Conservation (phyloP, 1,284 basidiomycete genomes). For the Naganishia albida region DNA sequence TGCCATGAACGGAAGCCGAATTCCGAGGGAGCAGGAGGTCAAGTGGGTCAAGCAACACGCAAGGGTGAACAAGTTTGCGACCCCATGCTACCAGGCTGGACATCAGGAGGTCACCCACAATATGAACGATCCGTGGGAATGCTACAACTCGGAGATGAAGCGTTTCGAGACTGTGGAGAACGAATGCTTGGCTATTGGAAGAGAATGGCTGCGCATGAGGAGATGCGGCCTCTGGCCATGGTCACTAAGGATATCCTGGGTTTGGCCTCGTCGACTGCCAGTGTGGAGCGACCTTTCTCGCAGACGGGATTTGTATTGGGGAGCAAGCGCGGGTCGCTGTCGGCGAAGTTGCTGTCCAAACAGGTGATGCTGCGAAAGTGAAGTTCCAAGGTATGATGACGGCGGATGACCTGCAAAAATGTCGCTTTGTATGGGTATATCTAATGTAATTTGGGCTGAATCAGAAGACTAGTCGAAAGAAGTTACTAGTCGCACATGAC, state of each 20-base stretch:
- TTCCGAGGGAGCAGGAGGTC: no score
- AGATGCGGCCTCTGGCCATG: neutral
- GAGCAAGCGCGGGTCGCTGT: neutral
- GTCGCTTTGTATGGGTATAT: neutral
- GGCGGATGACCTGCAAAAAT: neutral
- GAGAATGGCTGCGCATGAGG: neutral
- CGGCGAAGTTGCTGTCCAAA: neutral
- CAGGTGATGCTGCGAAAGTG: neutral
- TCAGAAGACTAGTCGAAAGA: no score
- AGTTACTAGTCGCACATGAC: no score
- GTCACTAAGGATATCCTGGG: slow-evolving; percentile 1
- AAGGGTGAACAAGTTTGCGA: neutral
- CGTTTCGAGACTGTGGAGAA: neutral
- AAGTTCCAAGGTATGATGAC: neutral
- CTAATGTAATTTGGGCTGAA: neutral
- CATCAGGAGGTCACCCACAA: neutral
- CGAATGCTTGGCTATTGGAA: neutral
- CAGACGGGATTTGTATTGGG: slow-evolving; percentile 3
- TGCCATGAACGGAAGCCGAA: no score
- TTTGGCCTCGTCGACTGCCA: neutral
- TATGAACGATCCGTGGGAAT: neutral
- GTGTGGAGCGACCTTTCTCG: slow-evolving; percentile 7
- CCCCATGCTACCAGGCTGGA: neutral
- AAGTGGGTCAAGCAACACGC: neutral
- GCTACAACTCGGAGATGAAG: slow-evolving; percentile 4